phyloP scores from a whole-genome alignment of 805 yeast species.

The Peterozyma xylosa region DNA sequence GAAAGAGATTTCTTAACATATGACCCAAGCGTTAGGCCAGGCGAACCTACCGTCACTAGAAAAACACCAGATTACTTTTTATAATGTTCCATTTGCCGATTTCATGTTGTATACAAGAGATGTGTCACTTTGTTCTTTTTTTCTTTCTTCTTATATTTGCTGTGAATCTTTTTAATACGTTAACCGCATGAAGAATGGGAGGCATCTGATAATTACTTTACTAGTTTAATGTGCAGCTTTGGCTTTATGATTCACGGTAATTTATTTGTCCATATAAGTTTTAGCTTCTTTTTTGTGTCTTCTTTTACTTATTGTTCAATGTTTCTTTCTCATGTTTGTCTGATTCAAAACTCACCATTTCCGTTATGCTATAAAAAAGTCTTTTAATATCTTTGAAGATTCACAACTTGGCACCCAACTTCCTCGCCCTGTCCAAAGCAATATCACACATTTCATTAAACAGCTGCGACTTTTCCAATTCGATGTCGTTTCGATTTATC shows the following conservation, averaged over 20 bases:
- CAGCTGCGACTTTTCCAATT: conserved; percentile 55
- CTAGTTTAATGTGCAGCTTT: not conserved
- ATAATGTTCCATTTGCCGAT: conserved; percentile 25
- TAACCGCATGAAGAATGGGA: not conserved
- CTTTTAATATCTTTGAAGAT: not conserved
- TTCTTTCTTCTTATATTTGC: not conserved
- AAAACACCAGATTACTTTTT: conserved; percentile 96
- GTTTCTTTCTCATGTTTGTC: not conserved
- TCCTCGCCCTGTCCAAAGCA: conserved; percentile 69
- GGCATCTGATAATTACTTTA: not conserved
- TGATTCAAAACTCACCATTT: not conserved
- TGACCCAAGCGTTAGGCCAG: conserved; percentile 95
- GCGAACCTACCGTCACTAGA: conserved; percentile 95
- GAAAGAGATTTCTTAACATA: conserved; percentile 89
- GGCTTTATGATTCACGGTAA: not conserved
- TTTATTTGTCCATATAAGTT: no score
- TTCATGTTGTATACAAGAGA: not conserved
- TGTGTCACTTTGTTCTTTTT: not conserved
- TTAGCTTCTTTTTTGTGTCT: no score
- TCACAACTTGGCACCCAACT: conserved; percentile 32
- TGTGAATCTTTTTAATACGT: not conserved
- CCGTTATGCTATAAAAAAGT: not conserved
- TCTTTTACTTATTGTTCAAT: not conserved
- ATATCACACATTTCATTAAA: conserved; percentile 89
- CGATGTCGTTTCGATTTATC: conserved; percentile 47